Evolutionary conservation across 2,329 filamentous ascomycete genomes (phyloP), one percentile per base, ranked within the genome.

Genomic region (Thelonectria blattea): DNA sequence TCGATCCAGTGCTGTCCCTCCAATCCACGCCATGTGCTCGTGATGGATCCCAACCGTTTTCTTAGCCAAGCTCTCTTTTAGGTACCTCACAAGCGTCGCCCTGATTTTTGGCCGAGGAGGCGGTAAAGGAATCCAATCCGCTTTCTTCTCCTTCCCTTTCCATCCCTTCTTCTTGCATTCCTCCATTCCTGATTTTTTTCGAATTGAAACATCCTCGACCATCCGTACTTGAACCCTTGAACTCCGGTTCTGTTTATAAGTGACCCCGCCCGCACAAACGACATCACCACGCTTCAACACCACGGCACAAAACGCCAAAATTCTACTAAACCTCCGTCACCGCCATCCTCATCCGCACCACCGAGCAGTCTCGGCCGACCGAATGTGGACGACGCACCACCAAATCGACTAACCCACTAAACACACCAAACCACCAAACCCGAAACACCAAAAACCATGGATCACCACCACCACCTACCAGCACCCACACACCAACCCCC

Each of bases 401-500:
- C 52, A 34, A 42, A 43, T 41, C 52, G 27, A 30, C 34, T 37
- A 17, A 43, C 10, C 27, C 22, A 24, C n/a, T n/a, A 24, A 24
- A 24, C 22, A 24, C 22, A 24, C 22, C 22, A 24, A 22, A 30
- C 27, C n/a, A n/a, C n/a, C n/a, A n/a, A n/a, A n/a, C n/a, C n/a
- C n/a, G n/a, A n/a, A n/a, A n/a, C n/a, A n/a, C 2, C 27, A 51
- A 34, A 63, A 52, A 54, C n/a, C 17, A 52, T 37, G 43, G 54
- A n/a, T 30, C 53, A 48, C 52, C 46, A 48, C 52, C 46, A 48
- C 64, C 61, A 53, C 64, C 64, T 18, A 41, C 22, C 52, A 42
- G 51, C 52, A 59, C 27, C 48, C 32, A 49, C 42, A 52, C 20
- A 17, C 3, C 47, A 24, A 27, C 37, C 27, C 42, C 20, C 51